Conservation (phyloP, 495 filamentous ascomycete species). For the Astrocystis sublimbata region DNA sequence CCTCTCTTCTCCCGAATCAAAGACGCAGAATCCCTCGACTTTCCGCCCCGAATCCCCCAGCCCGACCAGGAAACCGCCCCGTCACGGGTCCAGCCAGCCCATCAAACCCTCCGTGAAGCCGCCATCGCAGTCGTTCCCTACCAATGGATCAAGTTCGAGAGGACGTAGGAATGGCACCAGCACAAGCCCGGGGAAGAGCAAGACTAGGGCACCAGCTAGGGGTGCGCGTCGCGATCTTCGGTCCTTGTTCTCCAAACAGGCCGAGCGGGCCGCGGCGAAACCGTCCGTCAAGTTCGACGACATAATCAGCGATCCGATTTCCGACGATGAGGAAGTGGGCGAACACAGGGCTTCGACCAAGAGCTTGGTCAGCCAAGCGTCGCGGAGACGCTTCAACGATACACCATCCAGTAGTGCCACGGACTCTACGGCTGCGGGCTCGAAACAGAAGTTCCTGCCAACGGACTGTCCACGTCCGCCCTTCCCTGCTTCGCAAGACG, state of each 20-base stretch:
- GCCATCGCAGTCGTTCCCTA: slow-evolving; percentile 12
- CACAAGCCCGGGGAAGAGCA: slow-evolving; percentile 54
- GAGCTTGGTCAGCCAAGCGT: slow-evolving; percentile 48
- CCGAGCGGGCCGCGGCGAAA: slow-evolving; percentile 39
- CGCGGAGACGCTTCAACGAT: slow-evolving; percentile 46
- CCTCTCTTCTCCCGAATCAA: slow-evolving; percentile 42
- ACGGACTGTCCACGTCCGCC: slow-evolving; percentile 18
- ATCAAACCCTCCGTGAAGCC: slow-evolving; percentile 22
- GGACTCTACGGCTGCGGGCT: slow-evolving; percentile 7
- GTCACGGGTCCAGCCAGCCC: slow-evolving; percentile 22
- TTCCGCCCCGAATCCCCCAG: slow-evolving; percentile 30
- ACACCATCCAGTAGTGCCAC: slow-evolving; percentile 18
- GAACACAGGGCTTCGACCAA: slow-evolving; percentile 39
- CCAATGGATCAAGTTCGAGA: slow-evolving; percentile 17
- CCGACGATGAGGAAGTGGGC: slow-evolving; percentile 50
- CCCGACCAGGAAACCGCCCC: slow-evolving; percentile 37
- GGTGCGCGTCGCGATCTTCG: slow-evolving; percentile 45
- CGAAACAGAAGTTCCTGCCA: slow-evolving; percentile 46
- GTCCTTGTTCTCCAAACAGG: slow-evolving; percentile 56
- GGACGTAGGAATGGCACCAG: slow-evolving; percentile 44
- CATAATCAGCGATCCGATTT: slow-evolving; percentile 52
- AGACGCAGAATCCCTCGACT: slow-evolving; percentile 20
- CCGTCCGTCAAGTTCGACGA: slow-evolving; percentile 42
- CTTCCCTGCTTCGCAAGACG: slow-evolving; percentile 30
- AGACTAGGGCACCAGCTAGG: slow-evolving; percentile 26